Conservation (phyloP, 805 yeast species). For the Kurtzmaniella cleridarum region DNA sequence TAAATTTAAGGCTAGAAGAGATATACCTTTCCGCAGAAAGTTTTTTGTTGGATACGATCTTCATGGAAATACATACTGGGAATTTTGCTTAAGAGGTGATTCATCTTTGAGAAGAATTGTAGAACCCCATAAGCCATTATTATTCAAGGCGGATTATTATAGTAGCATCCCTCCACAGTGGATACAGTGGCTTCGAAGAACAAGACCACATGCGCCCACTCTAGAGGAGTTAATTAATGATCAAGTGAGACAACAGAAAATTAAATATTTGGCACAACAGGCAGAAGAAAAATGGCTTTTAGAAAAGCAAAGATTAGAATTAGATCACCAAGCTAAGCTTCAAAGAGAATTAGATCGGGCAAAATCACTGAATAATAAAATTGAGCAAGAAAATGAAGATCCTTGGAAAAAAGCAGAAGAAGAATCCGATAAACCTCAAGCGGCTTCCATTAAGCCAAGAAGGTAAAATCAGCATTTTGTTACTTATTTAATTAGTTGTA, state of each 20-base stretch:
- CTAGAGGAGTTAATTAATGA: slow-evolving; percentile 58
- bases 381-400: not conserved
- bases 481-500: slow-evolving; percentile 3
- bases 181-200: slow-evolving; percentile 74
- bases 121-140: slow-evolving; percentile 45
- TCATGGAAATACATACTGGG: slow-evolving; percentile 87
- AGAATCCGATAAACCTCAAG: slow-evolving; percentile 29
- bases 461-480: slow-evolving; percentile 7
- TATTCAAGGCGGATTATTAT: slow-evolving; percentile 54
- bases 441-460: slow-evolving; percentile 36
- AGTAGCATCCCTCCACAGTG: slow-evolving; percentile 63
- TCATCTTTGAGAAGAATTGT: slow-evolving; percentile 56
- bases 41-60: slow-evolving; percentile 75
- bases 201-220: slow-evolving; percentile 56
- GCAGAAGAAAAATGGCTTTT: slow-evolving; percentile 38
- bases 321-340: slow-evolving; percentile 25
- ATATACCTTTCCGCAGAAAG: slow-evolving; percentile 62
- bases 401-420: slow-evolving; percentile 8
- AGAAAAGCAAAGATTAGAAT: slow-evolving; percentile 31
- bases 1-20: slow-evolving; percentile 55
- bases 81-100: slow-evolving; percentile 52
- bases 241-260: slow-evolving; percentile 45
- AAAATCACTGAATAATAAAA: slow-evolving; percentile 7
- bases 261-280: slow-evolving; percentile 46
- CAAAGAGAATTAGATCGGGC: slow-evolving; percentile 26